Base-by-base conservation (phyloP, 768 basidiomycete species). In the Pholiota conissans region DNA sequence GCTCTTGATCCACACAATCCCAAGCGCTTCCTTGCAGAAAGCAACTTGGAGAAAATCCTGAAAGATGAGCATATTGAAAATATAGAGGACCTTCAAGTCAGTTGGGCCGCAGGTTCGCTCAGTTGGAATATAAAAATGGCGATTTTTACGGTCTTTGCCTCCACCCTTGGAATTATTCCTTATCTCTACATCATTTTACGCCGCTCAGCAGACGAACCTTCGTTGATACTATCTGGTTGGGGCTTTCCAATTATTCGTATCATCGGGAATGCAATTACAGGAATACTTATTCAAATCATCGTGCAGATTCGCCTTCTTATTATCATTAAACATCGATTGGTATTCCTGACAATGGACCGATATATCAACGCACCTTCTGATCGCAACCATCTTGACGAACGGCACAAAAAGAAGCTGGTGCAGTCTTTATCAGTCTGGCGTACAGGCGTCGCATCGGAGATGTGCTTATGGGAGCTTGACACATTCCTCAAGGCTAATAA, bases 11-110 rank as follows among this genome's bases (percentile, higher is more conserved):
- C 42, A 8, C 24, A 52, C 20, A 29, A 56, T 26, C 59, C 59
- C 9, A 22, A 47, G 20, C 54, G 59, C 40, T 60, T 60, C 32
- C 32, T 60, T 16, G 59, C 50, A 18, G 59, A 60, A 28, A 60
- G 49, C 45, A 40, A 34, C 16, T 32, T 60, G 14, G 59, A 60
- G 32, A 39, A 39, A 29, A 60, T 60, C 49, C 42, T 60, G 29
- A 34, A 49, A 9, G 59, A 60, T 18, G 55, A 52, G 47, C 55
- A 60, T n/a, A 60, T 60, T 13, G 55, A 56, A 11, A 56, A 60
- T 24, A 50, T 56, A 13, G 59, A 56, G 42, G 45, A 60, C 45
- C 20, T 60, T 29, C 52, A 50, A 5, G 42, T 60, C 6, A 48
- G 42, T 1, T 60, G 55, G 55, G 50, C 42, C 28, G n/a, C 29